phyloP scores from a whole-genome alignment of 164 flowering plant genomes.

The Saururus chinensis region DNA sequence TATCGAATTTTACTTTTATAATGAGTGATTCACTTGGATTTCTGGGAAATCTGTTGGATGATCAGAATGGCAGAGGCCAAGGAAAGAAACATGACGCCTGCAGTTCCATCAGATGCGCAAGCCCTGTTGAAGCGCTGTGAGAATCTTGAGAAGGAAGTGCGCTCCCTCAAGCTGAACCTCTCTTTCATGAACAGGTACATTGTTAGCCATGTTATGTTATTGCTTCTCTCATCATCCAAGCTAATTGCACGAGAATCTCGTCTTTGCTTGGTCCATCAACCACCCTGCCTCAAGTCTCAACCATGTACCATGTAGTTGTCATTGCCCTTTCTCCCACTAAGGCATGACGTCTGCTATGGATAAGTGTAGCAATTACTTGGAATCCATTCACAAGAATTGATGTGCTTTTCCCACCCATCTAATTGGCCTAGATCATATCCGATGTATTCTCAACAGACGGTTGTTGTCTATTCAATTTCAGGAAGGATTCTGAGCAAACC shows the following conservation, averaged over 20 bases:
- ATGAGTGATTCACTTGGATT: not conserved
- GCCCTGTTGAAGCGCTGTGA: slow-evolving; percentile 64
- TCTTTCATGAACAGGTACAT: slow-evolving; percentile 79
- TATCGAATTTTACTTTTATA: too few relatives aligned
- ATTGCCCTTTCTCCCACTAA: too few relatives aligned
- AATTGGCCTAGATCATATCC: not conserved
- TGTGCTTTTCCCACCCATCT: not conserved
- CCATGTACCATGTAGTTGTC: not conserved
- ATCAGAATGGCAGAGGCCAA: slow-evolving; percentile 83
- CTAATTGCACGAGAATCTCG: too few relatives aligned
- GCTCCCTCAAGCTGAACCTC: slow-evolving; percentile 75
- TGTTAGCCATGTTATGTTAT: too few relatives aligned
- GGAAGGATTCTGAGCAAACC: slow-evolving; percentile 87
- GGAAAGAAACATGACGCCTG: slow-evolving; percentile 53
- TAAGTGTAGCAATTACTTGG: not conserved
- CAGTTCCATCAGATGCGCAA: slow-evolving; percentile 59
- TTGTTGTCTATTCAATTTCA: slow-evolving; percentile 13
- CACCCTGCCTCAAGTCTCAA: too few relatives aligned
- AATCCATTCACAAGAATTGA: too few relatives aligned
- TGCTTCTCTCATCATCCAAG: too few relatives aligned
- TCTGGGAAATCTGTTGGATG: not conserved
- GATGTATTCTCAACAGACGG: not conserved
- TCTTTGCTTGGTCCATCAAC: too few relatives aligned
- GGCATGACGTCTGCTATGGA: not conserved
- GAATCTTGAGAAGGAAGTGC: slow-evolving; percentile 77